Evolutionary conservation across 768 basidiomycete genomes (phyloP).

Genomic region (Trametes maxima): DNA sequence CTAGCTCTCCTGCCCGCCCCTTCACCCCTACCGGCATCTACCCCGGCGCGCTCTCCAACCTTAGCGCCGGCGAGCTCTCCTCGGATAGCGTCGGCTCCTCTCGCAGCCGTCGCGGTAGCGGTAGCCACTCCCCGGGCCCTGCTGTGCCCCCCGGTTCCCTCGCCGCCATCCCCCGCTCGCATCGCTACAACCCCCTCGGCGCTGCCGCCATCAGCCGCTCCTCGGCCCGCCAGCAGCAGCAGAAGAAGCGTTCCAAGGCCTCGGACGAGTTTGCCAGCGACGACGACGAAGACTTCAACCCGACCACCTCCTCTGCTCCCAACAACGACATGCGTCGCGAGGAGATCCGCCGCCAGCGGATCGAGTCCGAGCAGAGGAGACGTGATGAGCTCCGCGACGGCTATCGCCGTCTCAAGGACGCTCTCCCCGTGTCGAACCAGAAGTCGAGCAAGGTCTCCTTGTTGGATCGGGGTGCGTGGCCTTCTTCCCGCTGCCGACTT

Average conservation of each 20-base stretch:
- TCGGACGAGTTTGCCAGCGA: slow-evolving; percentile 67
- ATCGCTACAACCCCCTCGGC: slow-evolving; percentile 76
- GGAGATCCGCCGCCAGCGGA: slow-evolving; percentile 89
- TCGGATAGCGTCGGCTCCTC: slow-evolving; percentile 71
- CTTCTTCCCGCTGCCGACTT: background rate
- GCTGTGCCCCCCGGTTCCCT: slow-evolving; percentile 48
- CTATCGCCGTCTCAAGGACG: slow-evolving; percentile 88
- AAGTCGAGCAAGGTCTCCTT: slow-evolving; percentile 92
- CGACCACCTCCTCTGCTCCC: slow-evolving; percentile 43
- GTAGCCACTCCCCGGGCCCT: slow-evolving; percentile 54
- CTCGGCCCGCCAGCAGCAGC: slow-evolving; percentile 45
- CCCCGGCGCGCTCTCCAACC: slow-evolving; percentile 70
- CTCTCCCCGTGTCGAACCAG: slow-evolving; percentile 87
- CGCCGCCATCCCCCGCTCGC: slow-evolving; percentile 70
- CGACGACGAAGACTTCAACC: slow-evolving; percentile 77
- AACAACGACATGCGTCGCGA: slow-evolving; percentile 77
- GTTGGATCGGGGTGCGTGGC: slow-evolving; percentile 73
- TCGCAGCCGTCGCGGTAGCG: slow-evolving; percentile 68
- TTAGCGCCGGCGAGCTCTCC: slow-evolving; percentile 70
- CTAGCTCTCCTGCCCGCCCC: slow-evolving; percentile 56
- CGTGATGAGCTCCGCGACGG: slow-evolving; percentile 93
- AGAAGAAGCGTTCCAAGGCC: slow-evolving; percentile 46
- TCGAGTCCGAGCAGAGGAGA: slow-evolving; percentile 91
- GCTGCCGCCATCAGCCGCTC: slow-evolving; percentile 50
- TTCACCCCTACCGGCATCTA: slow-evolving; percentile 74